Evolutionary conservation across 164 flowering plant species (phyloP), one percentile per base, ranked within the genome.

Genomic region (Santalum album): DNA sequence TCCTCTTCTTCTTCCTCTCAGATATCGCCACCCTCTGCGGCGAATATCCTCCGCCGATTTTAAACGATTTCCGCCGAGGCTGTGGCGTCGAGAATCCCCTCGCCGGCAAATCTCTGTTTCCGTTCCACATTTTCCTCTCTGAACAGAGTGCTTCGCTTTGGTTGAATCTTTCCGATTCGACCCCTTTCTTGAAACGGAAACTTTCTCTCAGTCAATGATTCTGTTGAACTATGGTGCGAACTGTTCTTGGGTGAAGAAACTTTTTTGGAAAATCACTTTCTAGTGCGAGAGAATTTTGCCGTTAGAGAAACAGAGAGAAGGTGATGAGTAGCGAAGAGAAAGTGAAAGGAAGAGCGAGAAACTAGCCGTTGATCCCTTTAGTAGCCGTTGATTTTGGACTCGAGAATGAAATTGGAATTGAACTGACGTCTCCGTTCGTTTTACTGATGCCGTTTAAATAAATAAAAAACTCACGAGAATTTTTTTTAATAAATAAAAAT

Each of bases 81-180:
- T 69, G 82, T 6, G 82, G 79, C 38, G 86, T 68, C 55, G 35
- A 69, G 64, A 74, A 76, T 5, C 70, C 77, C 51, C 64, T 70
- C 22, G 47, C 51, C 17, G 51, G 61, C 43, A 49, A 59, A 26
- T 12, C 64, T 40, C 53, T 55, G 25, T 49, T 44, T 46, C 22
- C 22, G 49, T 20, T 9, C 60, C 64, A 53, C 73, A 64, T 64
- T 48, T 48, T 38, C 51, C 53, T 59, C 52, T 7, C 29, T 18
- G 14, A 39, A 25, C n/a, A 34, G 60, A 49, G 44, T 53, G 53
- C 54, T 46, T 21, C 19, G 54, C 50, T 36, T 1, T 6, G 2
- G 2, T 9, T 6, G 12, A 36, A 36, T 6, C 40, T 7, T 5
- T 12, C 16, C 12, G 40, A 14, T 5, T 12, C 14, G 16, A 29